A percentile compares a stretch with the other conserved stretches of the same genome.
These are phyloP conservation scores for Pseudogymnoascus pannorum DNA, from an alignment of 2,329 filamentous ascomycete genomes.

Conservation along the genomic window DNA sequence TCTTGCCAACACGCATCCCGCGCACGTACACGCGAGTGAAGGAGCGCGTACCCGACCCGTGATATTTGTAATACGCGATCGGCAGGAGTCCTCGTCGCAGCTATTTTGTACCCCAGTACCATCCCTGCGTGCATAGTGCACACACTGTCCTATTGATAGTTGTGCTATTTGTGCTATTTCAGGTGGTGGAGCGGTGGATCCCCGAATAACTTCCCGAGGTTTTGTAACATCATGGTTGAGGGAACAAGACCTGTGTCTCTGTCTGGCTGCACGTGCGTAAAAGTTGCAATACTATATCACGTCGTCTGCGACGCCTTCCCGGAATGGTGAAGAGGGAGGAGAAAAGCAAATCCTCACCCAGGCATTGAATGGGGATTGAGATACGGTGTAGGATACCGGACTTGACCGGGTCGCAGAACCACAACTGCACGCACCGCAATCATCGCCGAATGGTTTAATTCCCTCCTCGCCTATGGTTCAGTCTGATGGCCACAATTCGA, in stretches of 20 bases:
- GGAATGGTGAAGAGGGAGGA: neutral
- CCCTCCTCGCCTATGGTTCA: neutral
- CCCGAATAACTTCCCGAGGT: neutral
- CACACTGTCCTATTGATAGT: neutral
- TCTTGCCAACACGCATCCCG: neutral
- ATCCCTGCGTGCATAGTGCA: neutral
- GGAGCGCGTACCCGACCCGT: neutral
- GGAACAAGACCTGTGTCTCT: neutral
- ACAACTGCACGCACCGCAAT: neutral
- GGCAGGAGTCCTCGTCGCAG: neutral
- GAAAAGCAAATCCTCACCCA: neutral
- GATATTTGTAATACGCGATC: slow-evolving; percentile 7
- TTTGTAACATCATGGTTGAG: slow-evolving; percentile 1
- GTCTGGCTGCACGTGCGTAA: neutral
- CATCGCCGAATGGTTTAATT: neutral
- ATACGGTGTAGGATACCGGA: neutral
- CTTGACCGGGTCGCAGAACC: neutral
- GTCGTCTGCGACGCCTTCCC: neutral
- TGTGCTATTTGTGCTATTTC: neutral
- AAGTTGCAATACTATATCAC: neutral
- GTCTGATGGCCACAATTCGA: neutral
- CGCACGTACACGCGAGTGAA: neutral
- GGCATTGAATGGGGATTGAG: neutral
- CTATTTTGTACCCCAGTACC: neutral
- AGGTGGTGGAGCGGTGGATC: neutral